Evolutionary conservation across 495 filamentous ascomycete species (phyloP).

Genomic region (Penicillium simplicissimum): DNA sequence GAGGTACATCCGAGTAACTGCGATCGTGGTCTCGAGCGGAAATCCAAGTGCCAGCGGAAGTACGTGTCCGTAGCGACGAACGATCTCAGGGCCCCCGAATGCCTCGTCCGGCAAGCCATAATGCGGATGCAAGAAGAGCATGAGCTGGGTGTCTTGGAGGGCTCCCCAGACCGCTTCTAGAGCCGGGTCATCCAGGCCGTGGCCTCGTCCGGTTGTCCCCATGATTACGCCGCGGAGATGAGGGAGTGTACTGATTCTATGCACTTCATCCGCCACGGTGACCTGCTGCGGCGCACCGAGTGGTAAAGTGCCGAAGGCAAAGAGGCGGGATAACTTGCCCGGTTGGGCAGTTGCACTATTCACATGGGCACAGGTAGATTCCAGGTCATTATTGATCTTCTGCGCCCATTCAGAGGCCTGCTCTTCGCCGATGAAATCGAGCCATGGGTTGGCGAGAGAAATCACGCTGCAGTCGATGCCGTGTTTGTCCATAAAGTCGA

Average conservation of each 20-base stretch:
- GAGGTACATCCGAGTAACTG: conserved; percentile 83
- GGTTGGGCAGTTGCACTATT: conserved; percentile 38
- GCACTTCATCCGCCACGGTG: conserved; percentile 62
- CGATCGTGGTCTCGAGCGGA: conserved; percentile 91
- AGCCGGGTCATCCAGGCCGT: conserved; percentile 75
- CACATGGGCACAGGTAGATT: conserved; percentile 59
- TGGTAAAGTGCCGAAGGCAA: conserved; percentile 80
- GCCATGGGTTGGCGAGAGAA: conserved; percentile 93
- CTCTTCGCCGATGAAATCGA: conserved; percentile 73
- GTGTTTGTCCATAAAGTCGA: conserved; percentile 86
- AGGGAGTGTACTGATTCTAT: conserved; percentile 56
- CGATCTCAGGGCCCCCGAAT: conserved; percentile 59
- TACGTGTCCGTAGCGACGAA: conserved; percentile 79
- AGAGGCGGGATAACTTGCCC: conserved; percentile 44
- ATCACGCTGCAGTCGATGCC: conserved; percentile 80
- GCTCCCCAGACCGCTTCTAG: conserved; percentile 71
- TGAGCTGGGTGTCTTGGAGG: conserved; percentile 59
- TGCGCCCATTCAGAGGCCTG: conserved; percentile 63
- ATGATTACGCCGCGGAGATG: conserved; percentile 84
- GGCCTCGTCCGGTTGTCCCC: conserved; percentile 79
- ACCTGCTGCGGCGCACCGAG: conserved; percentile 63
- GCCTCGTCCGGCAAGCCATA: conserved; percentile 82
- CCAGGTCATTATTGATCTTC: conserved; percentile 75
- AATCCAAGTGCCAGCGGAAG: conserved; percentile 86
- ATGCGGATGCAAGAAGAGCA: conserved; percentile 90